Conservation (phyloP, 148 eudicot genomes). For the Camellia granthamiana region DNA sequence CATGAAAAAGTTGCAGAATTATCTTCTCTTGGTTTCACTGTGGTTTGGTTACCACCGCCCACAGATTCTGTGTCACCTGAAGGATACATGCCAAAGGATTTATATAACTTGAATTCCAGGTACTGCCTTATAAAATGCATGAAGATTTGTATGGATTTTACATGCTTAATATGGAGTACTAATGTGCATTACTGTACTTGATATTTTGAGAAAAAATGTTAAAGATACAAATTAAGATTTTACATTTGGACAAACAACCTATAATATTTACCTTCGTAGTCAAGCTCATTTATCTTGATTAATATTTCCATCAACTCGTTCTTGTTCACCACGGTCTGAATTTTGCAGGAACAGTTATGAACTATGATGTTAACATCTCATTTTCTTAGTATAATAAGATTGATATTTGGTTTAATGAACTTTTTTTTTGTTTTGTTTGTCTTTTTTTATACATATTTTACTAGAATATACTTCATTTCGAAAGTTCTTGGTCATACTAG, state of each 20-base stretch:
- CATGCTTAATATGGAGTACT: background rate
- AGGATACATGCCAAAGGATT: constrained; percentile 98
- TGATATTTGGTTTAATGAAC: background rate
- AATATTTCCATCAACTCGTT: background rate
- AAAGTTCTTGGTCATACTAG: background rate
- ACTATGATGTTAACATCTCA: background rate
- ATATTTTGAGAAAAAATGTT: background rate
- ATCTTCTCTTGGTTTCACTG: constrained; percentile 80
- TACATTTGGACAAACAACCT: background rate
- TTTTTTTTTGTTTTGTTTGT: background rate
- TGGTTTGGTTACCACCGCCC: constrained; percentile 95
- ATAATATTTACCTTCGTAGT: background rate
- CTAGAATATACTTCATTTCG: too few species aligned
- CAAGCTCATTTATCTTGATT: background rate
- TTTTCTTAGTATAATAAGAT: background rate
- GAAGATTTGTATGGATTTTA: background rate
- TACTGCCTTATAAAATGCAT: constrained; percentile 21
- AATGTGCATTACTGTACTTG: background rate
- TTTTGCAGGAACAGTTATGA: background rate
- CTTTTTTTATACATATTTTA: background rate
- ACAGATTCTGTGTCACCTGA: constrained; percentile 98
- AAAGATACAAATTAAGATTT: background rate
- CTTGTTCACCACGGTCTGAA: background rate
- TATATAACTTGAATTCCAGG: constrained; percentile 94
- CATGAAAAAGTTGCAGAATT: constrained; percentile 58